Evolutionary conservation across 768 basidiomycete genomes (phyloP).

Genomic region (Leucocoprinus birnbaumii): DNA sequence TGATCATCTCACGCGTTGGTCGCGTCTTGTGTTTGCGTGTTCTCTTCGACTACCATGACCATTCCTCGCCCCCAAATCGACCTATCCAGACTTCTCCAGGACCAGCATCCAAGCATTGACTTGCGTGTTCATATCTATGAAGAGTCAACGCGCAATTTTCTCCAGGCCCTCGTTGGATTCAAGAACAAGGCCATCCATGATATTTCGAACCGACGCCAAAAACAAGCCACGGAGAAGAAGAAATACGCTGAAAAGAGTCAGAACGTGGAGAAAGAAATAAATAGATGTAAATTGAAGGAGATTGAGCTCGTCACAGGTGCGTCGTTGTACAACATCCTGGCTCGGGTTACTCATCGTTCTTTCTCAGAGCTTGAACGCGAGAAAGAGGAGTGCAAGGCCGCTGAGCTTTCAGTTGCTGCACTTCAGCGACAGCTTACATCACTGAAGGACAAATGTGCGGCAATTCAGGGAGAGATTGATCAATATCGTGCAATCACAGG

Average conservation of each 20-base stretch:
- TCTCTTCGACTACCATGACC: slow-evolving; percentile 9
- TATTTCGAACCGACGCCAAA: slow-evolving; percentile 64
- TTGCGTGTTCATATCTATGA: slow-evolving; percentile 61
- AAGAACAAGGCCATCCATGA: slow-evolving; percentile 67
- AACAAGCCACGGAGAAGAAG: slow-evolving; percentile 62
- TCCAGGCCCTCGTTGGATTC: slow-evolving; percentile 70
- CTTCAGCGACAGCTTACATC: slow-evolving; percentile 67
- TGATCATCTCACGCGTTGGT: neutral
- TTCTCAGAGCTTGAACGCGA: slow-evolving; percentile 60
- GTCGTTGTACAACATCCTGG: slow-evolving; percentile 17
- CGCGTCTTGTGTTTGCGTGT: neutral
- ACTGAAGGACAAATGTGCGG: slow-evolving; percentile 53
- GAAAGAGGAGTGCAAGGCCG: slow-evolving; percentile 70
- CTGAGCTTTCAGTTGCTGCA: slow-evolving; percentile 55
- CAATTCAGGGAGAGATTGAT: slow-evolving; percentile 69
- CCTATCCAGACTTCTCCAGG: slow-evolving; percentile 52
- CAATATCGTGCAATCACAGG: slow-evolving; percentile 61
- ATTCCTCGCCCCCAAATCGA: slow-evolving; percentile 55
- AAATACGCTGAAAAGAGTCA: slow-evolving; percentile 58
- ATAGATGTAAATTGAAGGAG: slow-evolving; percentile 74
- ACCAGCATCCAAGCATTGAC: slow-evolving; percentile 60
- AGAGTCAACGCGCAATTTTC: slow-evolving; percentile 65
- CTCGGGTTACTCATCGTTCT: neutral
- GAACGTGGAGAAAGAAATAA: slow-evolving; percentile 65
- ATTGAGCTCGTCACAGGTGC: slow-evolving; percentile 77